Base-by-base conservation (phyloP, 2,329 filamentous ascomycete species). In the Clarireedia homoeocarpa region DNA sequence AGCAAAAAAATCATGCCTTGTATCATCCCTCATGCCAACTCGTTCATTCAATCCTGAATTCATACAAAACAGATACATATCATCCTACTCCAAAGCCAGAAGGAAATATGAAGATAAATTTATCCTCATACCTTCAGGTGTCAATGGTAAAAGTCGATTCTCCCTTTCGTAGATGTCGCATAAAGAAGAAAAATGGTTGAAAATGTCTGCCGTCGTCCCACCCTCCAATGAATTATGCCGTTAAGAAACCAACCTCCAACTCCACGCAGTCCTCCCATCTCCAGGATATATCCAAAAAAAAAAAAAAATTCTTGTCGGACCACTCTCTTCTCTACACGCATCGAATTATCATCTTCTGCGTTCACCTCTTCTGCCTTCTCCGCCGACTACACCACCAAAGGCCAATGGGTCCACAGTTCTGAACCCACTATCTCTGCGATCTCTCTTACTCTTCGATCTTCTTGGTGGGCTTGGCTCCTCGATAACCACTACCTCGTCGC, bases 401-500 rank as follows among this genome's bases (percentile, higher is more conserved):
- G 62, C 58, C 24, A 48, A 15, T 4, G 68, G 67, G 61, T 70
- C 68, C 23, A 70, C 67, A 20, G 65, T 65, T 56, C 68, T 61
- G 46, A 63, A 69, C 9, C 68, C 67, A 57, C 67, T 67, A 3
- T 66, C 62, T 44, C 62, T 57, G 48, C 59, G 61, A 26, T 61
- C 59, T 45, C 63, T 57, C 42, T 61, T 58, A 51, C 62, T 65
- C 61, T 65, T 70, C 53, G 61, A 65, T 52, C 65, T 58, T 30
- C 66, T 61, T 20, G 67, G 67, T 42, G 65, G 67, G 38, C 63
- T 66, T 58, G 67, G 65, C 48, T 71, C 68, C 61, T 70, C 69
- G 50, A 69, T 68, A 3, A 71, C 68, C 6, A 70, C 65, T 20
- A 71, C 65, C 60, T 70, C 68, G 58, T 69, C 67, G 57, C 64